These are phyloP conservation scores for Cicer chorassanicum DNA, from an alignment of 306 rosid genomes.

Conservation along the genomic window DNA sequence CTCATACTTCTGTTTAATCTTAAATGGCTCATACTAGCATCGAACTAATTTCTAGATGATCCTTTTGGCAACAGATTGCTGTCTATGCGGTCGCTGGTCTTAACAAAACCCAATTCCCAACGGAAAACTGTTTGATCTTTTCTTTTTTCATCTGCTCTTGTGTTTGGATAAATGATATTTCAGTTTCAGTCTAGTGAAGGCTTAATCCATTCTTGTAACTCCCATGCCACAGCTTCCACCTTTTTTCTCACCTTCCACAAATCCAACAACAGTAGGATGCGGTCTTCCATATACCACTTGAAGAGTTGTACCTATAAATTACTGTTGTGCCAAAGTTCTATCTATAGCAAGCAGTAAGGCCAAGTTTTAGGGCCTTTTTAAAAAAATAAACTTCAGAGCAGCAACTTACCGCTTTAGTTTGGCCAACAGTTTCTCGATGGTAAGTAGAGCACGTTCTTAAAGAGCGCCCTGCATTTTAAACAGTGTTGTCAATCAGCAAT, in stretches of 20 bases:
- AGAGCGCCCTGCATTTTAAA: neutral
- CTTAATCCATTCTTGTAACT: neutral
- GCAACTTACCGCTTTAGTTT: neutral
- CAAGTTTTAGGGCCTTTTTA: neutral
- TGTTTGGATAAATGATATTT: neutral
- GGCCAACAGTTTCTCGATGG: neutral
- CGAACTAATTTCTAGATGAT: neutral
- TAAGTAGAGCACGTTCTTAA: neutral
- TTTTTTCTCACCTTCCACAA: neutral
- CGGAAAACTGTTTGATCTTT: neutral
- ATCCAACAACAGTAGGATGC: neutral
- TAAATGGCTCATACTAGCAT: neutral
- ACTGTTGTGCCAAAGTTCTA: neutral
- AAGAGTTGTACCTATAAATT: neutral
- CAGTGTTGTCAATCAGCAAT: neutral
- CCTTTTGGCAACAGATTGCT: neutral
- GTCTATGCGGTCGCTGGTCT: neutral
- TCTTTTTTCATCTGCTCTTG: neutral
- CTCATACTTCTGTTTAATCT: neutral
- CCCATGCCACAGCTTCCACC: neutral
- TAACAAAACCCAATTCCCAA: neutral
- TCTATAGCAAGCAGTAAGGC: neutral
- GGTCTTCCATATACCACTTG: neutral
- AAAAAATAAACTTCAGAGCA: neutral
- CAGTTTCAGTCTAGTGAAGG: neutral